These are phyloP conservation scores for Avena atlantica DNA, from an alignment of 176 grass and related monocot species.

Conservation along the genomic window DNA sequence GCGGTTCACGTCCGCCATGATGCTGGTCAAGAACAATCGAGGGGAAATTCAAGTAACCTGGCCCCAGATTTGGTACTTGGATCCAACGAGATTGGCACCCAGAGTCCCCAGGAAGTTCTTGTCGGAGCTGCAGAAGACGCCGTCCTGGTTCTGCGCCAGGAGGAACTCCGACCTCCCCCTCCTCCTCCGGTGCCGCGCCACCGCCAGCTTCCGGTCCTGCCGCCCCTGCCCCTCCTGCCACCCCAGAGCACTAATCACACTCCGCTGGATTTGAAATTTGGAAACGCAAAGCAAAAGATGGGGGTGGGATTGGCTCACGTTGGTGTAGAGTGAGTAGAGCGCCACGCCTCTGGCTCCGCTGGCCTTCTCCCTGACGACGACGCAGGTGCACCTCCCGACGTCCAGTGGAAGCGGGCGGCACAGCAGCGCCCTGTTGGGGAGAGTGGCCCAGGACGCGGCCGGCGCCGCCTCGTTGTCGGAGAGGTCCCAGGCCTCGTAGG, in stretches of 20 bases:
- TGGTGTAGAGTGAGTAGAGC: slow-evolving; percentile 90
- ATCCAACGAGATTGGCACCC: slow-evolving; percentile 74
- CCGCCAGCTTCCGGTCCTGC: slow-evolving; percentile 89
- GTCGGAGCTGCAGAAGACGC: slow-evolving; percentile 66
- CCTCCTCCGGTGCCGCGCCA: slow-evolving; percentile 75
- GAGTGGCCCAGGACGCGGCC: slow-evolving; percentile 88
- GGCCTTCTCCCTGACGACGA: slow-evolving; percentile 73
- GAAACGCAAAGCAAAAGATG: neutral
- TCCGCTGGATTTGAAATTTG: neutral
- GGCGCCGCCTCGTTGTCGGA: slow-evolving; percentile 84
- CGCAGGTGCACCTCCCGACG: slow-evolving; percentile 89
- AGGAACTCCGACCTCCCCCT: slow-evolving; percentile 82
- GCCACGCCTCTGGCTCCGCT: slow-evolving; percentile 60
- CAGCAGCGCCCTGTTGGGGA: slow-evolving; percentile 90
- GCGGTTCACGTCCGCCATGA: neutral
- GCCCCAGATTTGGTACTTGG: slow-evolving; percentile 83
- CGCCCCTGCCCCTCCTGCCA: slow-evolving; percentile 86
- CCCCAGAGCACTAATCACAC: neutral
- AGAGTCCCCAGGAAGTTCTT: slow-evolving; percentile 75
- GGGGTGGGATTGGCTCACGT: slow-evolving; percentile 51
- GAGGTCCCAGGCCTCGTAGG: slow-evolving; percentile 91
- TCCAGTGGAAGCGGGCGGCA: slow-evolving; percentile 82
- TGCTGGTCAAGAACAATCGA: too few species aligned
- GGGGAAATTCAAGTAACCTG: slow-evolving; percentile 54
- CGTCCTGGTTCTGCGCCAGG: slow-evolving; percentile 80